Evolutionary conservation across 441 rosid species (phyloP).

Genomic region (Codiaeum variegatum): DNA sequence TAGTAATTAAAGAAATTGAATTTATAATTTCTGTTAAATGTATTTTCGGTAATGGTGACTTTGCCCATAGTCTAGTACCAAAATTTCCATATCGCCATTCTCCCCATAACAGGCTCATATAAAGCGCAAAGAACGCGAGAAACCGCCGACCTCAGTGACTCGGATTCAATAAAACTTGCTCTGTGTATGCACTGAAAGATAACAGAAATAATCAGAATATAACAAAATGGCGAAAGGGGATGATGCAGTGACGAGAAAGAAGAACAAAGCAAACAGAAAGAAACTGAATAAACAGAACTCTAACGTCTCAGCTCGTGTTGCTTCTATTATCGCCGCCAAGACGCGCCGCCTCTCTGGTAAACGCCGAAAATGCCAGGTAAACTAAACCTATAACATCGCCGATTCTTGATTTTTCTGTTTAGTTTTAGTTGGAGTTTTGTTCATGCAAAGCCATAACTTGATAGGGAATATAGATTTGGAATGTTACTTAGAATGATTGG

Average conservation of each 20-base stretch:
- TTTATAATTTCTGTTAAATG: too few species aligned
- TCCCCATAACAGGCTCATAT: background rate
- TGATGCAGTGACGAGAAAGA: conserved; percentile 55
- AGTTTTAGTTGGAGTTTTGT: background rate
- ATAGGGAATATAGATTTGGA: background rate
- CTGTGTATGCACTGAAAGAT: background rate
- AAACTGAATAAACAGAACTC: conserved; percentile 41
- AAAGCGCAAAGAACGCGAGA: background rate
- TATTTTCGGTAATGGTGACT: too few species aligned
- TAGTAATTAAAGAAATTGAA: too few species aligned
- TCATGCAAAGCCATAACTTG: background rate
- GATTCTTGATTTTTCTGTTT: background rate
- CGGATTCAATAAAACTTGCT: background rate
- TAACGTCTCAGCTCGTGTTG: conserved; percentile 62
- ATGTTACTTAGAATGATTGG: background rate
- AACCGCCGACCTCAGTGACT: conserved; percentile 10
- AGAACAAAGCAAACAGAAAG: conserved; percentile 62
- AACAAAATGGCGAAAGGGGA: conserved; percentile 71
- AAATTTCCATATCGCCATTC: background rate
- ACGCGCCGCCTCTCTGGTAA: conserved; percentile 76
- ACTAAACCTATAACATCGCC: background rate
- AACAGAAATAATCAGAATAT: background rate
- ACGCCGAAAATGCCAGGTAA: conserved; percentile 78
- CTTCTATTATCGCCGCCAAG: conserved; percentile 80
- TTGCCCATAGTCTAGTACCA: background rate